Evolutionary conservation across 306 rosid genomes (phyloP).

Genomic region (Amphicarpaea edgeworthii): DNA sequence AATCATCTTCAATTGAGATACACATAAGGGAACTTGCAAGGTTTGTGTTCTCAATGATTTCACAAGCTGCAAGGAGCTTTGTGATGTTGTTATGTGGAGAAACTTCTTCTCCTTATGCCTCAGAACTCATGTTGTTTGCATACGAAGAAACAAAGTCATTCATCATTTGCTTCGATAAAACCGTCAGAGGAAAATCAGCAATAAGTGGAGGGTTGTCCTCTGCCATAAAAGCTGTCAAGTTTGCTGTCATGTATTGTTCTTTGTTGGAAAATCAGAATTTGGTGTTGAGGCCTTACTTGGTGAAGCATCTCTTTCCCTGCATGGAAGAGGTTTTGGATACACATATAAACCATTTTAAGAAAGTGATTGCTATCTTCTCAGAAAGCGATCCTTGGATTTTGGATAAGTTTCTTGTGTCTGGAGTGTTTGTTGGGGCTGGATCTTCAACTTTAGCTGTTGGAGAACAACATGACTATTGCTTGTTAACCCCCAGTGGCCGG

Average conservation of each 20-base stretch:
- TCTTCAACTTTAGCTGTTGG: constrained; percentile 48
- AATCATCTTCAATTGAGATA: constrained; percentile 46
- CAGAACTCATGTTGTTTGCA: constrained; percentile 64
- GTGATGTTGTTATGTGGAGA: constrained; percentile 66
- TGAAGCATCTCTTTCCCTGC: constrained; percentile 59
- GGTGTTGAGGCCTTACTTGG: constrained; percentile 59
- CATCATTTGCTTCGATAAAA: constrained; percentile 52
- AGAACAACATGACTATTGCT: constrained; percentile 63
- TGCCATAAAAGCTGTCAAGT: constrained; percentile 54
- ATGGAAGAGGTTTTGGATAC: constrained; percentile 60
- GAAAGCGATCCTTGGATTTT: constrained; percentile 72
- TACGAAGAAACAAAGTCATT: constrained; percentile 62
- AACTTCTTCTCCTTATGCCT: constrained; percentile 55
- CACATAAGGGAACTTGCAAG: constrained; percentile 64
- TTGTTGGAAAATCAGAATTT: constrained; percentile 63
- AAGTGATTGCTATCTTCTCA: constrained; percentile 64
- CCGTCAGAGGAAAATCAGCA: constrained; percentile 55
- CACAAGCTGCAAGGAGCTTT: constrained; percentile 73
- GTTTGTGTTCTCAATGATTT: constrained; percentile 72
- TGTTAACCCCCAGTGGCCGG: constrained; percentile 75
- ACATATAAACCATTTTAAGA: constrained; percentile 69
- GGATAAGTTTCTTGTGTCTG: constrained; percentile 69
- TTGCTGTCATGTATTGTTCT: constrained; percentile 64
- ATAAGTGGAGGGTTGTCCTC: constrained; percentile 58
- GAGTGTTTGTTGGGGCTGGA: constrained; percentile 56